Base-by-base conservation (phyloP, 2,329 filamentous ascomycete genomes). In the Stenocarpella maydis region DNA sequence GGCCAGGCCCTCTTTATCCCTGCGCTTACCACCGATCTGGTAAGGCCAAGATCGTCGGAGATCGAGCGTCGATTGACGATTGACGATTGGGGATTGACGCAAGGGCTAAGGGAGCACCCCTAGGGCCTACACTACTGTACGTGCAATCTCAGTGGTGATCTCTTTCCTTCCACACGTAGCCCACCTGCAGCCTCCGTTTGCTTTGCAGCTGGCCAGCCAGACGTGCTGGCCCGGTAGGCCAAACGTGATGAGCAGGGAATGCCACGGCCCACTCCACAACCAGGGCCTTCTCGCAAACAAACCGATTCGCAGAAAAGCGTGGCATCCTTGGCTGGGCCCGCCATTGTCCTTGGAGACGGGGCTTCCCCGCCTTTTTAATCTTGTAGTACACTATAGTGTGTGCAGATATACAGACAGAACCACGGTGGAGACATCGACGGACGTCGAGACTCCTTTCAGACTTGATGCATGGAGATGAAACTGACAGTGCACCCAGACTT, bases 21-120 rank as follows among this genome's bases (percentile, higher is more conserved):
- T 55, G 31, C 26, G 50, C 50, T 54, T 54, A 66, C 64, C 41
- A 45, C 37, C 9, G 34, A 55, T 49, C 50, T 31, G 50, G 64
- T 55, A 66, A 66, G 64, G 50, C 64, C 37, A 37, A 41, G 64
- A 49, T 66, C 64, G 64, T 47, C 64, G 64, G 52, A 47, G 47
- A 55, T 47, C 52, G 64, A 55, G 53, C n/a, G n/a, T 47, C 52
- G 50, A 55, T 43, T 47, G 21, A 45, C 49, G 43, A 39, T 45
- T 60, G 31, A 17, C 50, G 50, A 26, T 50, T 64, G 21, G 21
- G 34, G 55, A 61, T 61, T 61, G 43, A 63, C 58, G 58, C 58
- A 63, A 63, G 58, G 58, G 58, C 58, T 19, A 21, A 26, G 39
- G 24, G 10, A 26, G 19, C 55, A 61, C 34, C 55, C 55, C 39